Evolutionary conservation across 1,139 yeast species (phyloP).

Genomic region (Zygosaccharomyces pseudobailii): DNA sequence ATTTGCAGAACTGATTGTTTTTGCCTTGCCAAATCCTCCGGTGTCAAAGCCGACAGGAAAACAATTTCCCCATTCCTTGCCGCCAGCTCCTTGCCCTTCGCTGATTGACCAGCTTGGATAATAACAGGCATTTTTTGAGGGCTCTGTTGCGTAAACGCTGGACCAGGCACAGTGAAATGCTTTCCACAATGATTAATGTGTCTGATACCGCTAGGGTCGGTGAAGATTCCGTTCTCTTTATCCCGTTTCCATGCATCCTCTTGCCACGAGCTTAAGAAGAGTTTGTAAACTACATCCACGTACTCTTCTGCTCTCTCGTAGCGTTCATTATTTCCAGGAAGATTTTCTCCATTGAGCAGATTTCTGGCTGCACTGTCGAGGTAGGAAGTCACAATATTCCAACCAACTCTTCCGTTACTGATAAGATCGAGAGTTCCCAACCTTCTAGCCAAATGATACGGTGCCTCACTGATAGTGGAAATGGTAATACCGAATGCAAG

Average conservation of each 20-base stretch:
- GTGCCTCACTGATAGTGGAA: slow-evolving; percentile 43
- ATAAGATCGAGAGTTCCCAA: slow-evolving; percentile 43
- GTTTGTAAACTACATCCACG: slow-evolving; percentile 40
- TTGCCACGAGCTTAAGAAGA: slow-evolving; percentile 43
- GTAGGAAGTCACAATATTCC: slow-evolving; percentile 43
- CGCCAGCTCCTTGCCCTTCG: slow-evolving; percentile 42
- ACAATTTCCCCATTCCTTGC: slow-evolving; percentile 46
- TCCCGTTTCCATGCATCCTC: slow-evolving; percentile 43
- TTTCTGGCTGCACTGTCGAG: slow-evolving; percentile 42
- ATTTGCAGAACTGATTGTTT: slow-evolving; percentile 22
- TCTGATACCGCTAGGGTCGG: slow-evolving; percentile 41
- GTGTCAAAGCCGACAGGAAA: slow-evolving; percentile 35
- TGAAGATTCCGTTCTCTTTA: slow-evolving; percentile 35
- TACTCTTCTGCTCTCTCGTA: slow-evolving; percentile 43
- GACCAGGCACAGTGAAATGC: slow-evolving; percentile 44
- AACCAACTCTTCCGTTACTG: slow-evolving; percentile 44
- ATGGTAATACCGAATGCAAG: slow-evolving; percentile 42
- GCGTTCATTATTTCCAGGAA: slow-evolving; percentile 42
- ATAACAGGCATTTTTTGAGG: slow-evolving; percentile 44
- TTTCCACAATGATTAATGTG: slow-evolving; percentile 41
- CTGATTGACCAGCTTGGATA: slow-evolving; percentile 47
- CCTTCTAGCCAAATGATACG: slow-evolving; percentile 43
- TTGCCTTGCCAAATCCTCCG: slow-evolving; percentile 19
- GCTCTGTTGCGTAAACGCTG: slow-evolving; percentile 42
- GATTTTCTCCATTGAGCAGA: slow-evolving; percentile 35